These are phyloP conservation scores for Allomyces arbusculus DNA, from an alignment of 192 early-diverging fungal genomes.

Conservation along the genomic window DNA sequence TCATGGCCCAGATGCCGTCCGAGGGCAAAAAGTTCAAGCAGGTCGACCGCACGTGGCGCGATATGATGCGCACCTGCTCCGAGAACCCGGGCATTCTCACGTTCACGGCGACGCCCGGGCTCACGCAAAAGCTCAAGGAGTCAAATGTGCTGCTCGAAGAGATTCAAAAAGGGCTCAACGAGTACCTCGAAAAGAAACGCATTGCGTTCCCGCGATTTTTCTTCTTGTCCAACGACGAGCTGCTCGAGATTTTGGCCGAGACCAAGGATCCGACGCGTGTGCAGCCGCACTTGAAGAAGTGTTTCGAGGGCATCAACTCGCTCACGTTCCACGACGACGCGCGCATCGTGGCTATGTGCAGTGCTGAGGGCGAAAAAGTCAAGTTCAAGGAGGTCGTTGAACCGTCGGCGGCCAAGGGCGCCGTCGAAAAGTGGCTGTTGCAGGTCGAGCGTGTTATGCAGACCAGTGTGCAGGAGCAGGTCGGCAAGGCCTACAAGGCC, in stretches of 20 bases:
- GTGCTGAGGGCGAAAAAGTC: conserved; percentile 82
- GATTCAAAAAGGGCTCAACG: conserved; percentile 96
- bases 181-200: conserved; percentile 93
- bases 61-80: conserved; percentile 95
- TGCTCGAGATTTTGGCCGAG: conserved; percentile 99
- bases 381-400: conserved; percentile 54
- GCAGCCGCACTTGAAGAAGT: conserved; percentile 98
- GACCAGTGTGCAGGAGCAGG: conserved; percentile 51
- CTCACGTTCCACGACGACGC: conserved; percentile 55
- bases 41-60: conserved; percentile 94
- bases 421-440: conserved; percentile 94
- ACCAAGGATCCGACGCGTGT: conserved; percentile 83
- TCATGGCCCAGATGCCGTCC: conserved; percentile 85
- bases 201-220: conserved; percentile 97
- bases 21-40: conserved; percentile 85
- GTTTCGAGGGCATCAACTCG: conserved; percentile 89
- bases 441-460: conserved; percentile 86
- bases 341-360: conserved; percentile 60
- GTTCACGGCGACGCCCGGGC: conserved; percentile 74
- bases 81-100: conserved; percentile 93
- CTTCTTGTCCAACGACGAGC: conserved; percentile 98
- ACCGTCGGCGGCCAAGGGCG: conserved; percentile 40
- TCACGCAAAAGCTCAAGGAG: conserved; percentile 86
- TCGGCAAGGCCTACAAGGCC: conserved; percentile 51
- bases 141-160: conserved; percentile 75